phyloP scores from a whole-genome alignment of 2,329 filamentous ascomycete species.

The Trichothecium sympodiale region DNA sequence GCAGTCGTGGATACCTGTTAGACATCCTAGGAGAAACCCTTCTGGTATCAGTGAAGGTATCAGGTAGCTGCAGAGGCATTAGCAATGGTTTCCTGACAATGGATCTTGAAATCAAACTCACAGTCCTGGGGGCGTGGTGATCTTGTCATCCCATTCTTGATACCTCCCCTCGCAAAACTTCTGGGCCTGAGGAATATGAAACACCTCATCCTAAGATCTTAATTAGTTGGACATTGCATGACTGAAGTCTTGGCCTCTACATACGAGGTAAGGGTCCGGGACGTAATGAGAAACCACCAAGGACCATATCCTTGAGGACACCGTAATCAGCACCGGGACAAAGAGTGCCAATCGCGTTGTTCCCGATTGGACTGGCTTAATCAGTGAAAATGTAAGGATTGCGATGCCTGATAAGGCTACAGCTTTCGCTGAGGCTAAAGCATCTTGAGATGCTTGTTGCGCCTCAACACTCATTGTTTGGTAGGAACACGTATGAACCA shows the following conservation, averaged over 20 bases:
- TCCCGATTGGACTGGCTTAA: not conserved
- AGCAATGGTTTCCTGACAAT: too few species aligned
- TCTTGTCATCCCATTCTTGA: constrained; percentile 84
- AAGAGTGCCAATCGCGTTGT: not conserved
- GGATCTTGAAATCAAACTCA: constrained; percentile 30
- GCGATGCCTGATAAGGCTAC: not conserved
- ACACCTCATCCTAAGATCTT: constrained; percentile 60
- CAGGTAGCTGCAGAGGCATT: not conserved
- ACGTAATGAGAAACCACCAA: constrained; percentile 16
- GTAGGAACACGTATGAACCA: too few species aligned
- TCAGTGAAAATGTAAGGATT: not conserved
- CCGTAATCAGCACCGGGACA: constrained; percentile 1
- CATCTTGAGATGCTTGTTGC: too few species aligned
- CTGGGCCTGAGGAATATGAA: constrained; percentile 86
- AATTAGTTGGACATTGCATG: too few species aligned
- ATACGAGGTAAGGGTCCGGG: constrained; percentile 43
- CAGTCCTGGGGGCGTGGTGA: constrained; percentile 89
- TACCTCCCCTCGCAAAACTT: constrained; percentile 70
- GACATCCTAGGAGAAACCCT: not conserved
- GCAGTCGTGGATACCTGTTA: constrained; percentile 13
- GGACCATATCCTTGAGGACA: constrained; percentile 3
- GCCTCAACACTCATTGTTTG: too few species aligned
- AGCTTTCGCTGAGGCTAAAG: not conserved
- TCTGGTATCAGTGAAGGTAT: not conserved
- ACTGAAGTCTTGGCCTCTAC: constrained; percentile 8